Evolutionary conservation across 2,329 filamentous ascomycete species (phyloP).

Genomic region (Lasiodiplodia sp.): DNA sequence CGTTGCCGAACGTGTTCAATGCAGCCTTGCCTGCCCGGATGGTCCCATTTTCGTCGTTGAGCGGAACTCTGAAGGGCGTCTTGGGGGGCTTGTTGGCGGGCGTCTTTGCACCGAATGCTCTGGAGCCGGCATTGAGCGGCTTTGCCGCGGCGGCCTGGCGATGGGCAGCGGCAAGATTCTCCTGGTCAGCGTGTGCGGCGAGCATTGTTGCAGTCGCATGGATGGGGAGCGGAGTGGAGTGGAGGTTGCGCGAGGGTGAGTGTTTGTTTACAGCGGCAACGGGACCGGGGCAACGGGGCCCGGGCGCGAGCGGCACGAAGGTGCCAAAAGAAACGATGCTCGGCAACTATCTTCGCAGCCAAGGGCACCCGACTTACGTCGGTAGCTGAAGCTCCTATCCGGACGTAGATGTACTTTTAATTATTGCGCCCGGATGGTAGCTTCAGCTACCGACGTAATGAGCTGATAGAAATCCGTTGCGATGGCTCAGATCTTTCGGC

Average conservation of each 20-base stretch:
- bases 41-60: constrained; percentile 87
- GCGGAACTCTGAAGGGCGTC: constrained; percentile 78
- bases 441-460: too few species aligned
- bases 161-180: constrained; percentile 81
- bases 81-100: constrained; percentile 79
- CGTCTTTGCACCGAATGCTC: constrained; percentile 75
- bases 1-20: constrained; percentile 63
- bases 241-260: neutral
- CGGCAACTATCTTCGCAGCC: too few species aligned
- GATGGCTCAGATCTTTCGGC: too few species aligned
- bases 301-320: neutral
- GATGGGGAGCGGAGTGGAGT: constrained; percentile 38
- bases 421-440: too few species aligned
- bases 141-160: constrained; percentile 76
- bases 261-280: constrained; percentile 12
- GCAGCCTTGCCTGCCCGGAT: constrained; percentile 67
- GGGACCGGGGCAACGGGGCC: neutral
- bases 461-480: too few species aligned
- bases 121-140: constrained; percentile 70
- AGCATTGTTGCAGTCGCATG: constrained; percentile 65
- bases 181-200: constrained; percentile 78
- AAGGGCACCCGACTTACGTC: too few species aligned
- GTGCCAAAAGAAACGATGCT: too few species aligned
- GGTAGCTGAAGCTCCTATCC: too few species aligned
- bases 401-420: too few species aligned